Conservation (phyloP, 1,139 yeast genomes). For the Taphrina wiesneri region DNA sequence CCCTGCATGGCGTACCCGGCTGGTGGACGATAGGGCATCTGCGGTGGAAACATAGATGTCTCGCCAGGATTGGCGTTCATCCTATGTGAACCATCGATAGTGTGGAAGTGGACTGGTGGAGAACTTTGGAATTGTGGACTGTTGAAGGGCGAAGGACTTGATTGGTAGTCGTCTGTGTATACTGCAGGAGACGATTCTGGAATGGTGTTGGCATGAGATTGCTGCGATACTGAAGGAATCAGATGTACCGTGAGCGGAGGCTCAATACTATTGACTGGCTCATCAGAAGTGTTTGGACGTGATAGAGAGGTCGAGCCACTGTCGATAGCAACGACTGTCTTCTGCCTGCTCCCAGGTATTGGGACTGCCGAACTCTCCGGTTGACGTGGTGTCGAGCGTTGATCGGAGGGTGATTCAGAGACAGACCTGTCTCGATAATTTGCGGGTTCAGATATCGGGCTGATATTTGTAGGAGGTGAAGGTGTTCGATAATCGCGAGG, state of each 20-base stretch:
- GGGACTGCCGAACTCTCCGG: constrained; percentile 15
- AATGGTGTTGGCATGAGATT: constrained; percentile 20
- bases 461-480: constrained; percentile 19
- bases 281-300: neutral
- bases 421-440: neutral
- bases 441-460: constrained; percentile 23
- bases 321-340: neutral
- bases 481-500: constrained; percentile 28
- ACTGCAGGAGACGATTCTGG: constrained; percentile 29
- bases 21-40: constrained; percentile 13
- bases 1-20: constrained; percentile 5
- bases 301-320: neutral
- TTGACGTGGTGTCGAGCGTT: constrained; percentile 3
- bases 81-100: neutral
- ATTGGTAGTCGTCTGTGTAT: constrained; percentile 27
- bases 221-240: constrained; percentile 17
- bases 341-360: constrained; percentile 17
- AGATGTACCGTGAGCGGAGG: constrained; percentile 24
- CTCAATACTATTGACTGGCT: constrained; percentile 1
- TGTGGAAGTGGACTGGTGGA: constrained; percentile 20
- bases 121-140: constrained; percentile 29
- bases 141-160: constrained; percentile 27
- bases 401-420: neutral
- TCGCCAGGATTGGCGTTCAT: neutral
- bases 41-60: constrained; percentile 18